A percentile compares a stretch with the other conserved stretches of the same genome.
phyloP scores from a whole-genome alignment of 2,329 filamentous ascomycete species.

The Aureobasidium sp. region DNA sequence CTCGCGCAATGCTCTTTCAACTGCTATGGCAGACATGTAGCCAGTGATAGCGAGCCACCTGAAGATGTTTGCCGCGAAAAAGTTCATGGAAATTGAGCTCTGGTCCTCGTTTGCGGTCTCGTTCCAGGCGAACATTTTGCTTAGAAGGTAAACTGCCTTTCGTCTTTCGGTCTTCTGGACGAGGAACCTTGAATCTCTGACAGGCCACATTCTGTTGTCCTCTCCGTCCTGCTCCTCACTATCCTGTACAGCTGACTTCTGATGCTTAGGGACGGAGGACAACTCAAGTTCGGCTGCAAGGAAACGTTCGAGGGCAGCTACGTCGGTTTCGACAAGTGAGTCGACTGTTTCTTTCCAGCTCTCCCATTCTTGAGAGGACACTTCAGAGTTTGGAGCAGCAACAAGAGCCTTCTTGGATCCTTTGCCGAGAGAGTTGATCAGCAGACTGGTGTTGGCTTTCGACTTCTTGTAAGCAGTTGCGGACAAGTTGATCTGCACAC shows the following conservation, averaged over 20 bases:
- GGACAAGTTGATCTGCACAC: conserved; percentile 47
- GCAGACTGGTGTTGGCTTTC: conserved; percentile 44
- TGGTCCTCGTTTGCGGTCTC: conserved; percentile 15
- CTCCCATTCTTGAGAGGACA: conserved; percentile 18
- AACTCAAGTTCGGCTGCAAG: conserved; percentile 23
- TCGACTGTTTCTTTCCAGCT: conserved; percentile 26
- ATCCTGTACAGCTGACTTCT: not conserved
- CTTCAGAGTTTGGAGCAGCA: not conserved
- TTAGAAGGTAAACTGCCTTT: conserved; percentile 52
- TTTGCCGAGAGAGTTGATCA: conserved; percentile 68
- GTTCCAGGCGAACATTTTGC: conserved; percentile 39
- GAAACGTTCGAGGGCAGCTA: conserved; percentile 24
- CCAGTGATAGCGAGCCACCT: conserved; percentile 55
- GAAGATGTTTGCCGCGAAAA: conserved; percentile 47
- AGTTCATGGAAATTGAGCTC: conserved; percentile 32
- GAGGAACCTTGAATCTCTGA: conserved; percentile 27
- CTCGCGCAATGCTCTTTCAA: conserved; percentile 35
- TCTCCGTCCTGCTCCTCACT: not conserved
- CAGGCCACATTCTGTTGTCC: conserved; percentile 9
- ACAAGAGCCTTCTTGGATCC: conserved; percentile 38
- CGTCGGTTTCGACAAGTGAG: conserved; percentile 19
- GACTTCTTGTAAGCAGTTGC: conserved; percentile 29
- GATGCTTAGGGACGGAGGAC: not conserved
- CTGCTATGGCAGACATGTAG: conserved; percentile 37
- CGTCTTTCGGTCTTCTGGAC: conserved; percentile 56